phyloP scores from a whole-genome alignment of 2,329 filamentous ascomycete species.

The Simplicillium sp. region DNA sequence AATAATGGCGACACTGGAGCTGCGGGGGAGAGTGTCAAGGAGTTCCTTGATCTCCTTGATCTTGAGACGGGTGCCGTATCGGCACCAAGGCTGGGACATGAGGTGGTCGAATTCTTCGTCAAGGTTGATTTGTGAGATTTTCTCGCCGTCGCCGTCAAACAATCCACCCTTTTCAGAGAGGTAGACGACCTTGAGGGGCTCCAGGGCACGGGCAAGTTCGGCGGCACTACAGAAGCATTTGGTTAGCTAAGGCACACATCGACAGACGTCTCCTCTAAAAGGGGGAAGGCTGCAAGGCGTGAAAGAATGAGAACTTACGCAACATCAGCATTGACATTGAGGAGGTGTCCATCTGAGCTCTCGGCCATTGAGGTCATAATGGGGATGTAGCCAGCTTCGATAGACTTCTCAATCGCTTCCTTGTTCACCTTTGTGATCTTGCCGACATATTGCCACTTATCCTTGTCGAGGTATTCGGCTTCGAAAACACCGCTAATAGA shows the following conservation, averaged over 20 bases:
- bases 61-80: slow-evolving; percentile 90
- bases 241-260: no score
- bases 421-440: slow-evolving; percentile 93
- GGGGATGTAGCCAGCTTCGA: slow-evolving; percentile 83
- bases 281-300: no score
- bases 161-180: slow-evolving; percentile 96
- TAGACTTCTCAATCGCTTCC: slow-evolving; percentile 80
- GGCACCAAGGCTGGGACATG: slow-evolving; percentile 91
- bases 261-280: no score
- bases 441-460: slow-evolving; percentile 91
- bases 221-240: slow-evolving; percentile 43
- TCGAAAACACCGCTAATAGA: slow-evolving; percentile 87
- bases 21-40: slow-evolving; percentile 76
- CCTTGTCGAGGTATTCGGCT: slow-evolving; percentile 91
- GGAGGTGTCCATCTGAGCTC: slow-evolving; percentile 77
- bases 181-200: slow-evolving; percentile 96
- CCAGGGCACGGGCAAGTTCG: slow-evolving; percentile 77
- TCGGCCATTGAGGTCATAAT: slow-evolving; percentile 96
- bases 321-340: slow-evolving; percentile 97
- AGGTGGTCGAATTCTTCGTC: slow-evolving; percentile 92
- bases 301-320: slow-evolving; percentile 29
- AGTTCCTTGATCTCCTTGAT: slow-evolving; percentile 97
- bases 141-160: slow-evolving; percentile 86
- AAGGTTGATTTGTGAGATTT: slow-evolving; percentile 94
- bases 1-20: slow-evolving; percentile 94